These are phyloP conservation scores for Salix koriyanagi DNA, from an alignment of 345 rosid species.

Conservation along the genomic window DNA sequence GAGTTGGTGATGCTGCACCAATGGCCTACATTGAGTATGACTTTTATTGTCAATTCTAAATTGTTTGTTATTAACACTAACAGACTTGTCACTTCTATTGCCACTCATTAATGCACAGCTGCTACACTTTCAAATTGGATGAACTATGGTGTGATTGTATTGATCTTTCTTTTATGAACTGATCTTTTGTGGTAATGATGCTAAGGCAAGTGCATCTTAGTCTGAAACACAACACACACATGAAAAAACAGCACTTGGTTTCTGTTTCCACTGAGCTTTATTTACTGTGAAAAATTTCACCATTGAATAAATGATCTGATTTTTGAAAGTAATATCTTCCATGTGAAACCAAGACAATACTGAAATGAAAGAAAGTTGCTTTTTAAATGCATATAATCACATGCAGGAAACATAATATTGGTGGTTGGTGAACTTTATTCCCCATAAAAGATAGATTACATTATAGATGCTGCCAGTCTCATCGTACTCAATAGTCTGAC, in stretches of 20 bases:
- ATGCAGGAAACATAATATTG: neutral
- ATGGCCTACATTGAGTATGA: conserved; percentile 95
- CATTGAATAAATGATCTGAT: neutral
- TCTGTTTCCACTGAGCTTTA: neutral
- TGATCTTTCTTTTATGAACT: neutral
- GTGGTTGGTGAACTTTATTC: neutral
- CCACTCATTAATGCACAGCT: neutral
- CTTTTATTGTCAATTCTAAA: neutral
- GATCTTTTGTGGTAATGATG: neutral
- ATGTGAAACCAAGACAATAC: neutral
- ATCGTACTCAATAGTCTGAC: neutral
- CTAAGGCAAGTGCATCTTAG: neutral
- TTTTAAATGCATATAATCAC: neutral
- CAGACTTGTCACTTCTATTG: neutral
- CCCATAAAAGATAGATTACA: neutral
- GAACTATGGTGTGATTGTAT: neutral
- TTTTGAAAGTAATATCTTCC: neutral
- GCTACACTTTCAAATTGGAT: neutral
- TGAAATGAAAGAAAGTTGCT: neutral
- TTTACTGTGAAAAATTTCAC: neutral
- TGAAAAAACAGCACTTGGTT: no score
- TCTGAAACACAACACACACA: neutral
- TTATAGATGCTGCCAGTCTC: no score
- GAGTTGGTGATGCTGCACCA: conserved; percentile 95
- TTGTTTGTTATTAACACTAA: neutral